Base-by-base conservation (phyloP, 2,329 filamentous ascomycete species). In the Coniochaeta sp. region DNA sequence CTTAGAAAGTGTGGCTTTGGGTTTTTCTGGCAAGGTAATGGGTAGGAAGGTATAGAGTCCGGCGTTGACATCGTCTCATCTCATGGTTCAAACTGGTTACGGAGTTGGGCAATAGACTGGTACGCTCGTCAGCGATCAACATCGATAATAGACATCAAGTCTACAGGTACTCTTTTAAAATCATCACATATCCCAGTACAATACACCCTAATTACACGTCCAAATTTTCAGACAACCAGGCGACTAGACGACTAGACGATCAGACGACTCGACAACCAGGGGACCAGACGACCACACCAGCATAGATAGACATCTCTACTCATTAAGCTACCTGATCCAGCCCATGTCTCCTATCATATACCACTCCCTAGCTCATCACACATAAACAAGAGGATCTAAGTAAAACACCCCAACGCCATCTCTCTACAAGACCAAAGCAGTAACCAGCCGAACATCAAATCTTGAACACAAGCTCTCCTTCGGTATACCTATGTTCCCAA, bases 391-490 rank as follows among this genome's bases (percentile, higher is more conserved):
- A 52, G 47, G 7, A 26, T 47, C 43, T 26, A 47, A 47, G 22
- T 12, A 14, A 47, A 47, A 52, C 47, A 31, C 59, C 26, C 36
- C 26, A 43, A 60, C 28, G 17, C 47, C 57, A 57, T 28, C 61
- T 44, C 40, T 36, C 58, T 50, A 34, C 40, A 58, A 47, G 7
- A 52, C 57, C 61, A 62, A 56, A 59, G 12, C 55, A 16, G 6
- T 28, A 6, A 6, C 26, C 31, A 19, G 28, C 33, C 6, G 12
- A 36, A 16, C n/a, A 52, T 74, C 74, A 90, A 60, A 91, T 84
- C 74, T 88, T 88, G 73, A 89, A 90, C 52, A 90, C 85, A 62
- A 87, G 77, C 57, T 88, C 82, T 47, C 87, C 87, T 67, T 81
- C 80, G 12, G 80, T 78, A 65, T 81, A 82, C 81, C 81, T 85